Evolutionary conservation across 352 stramenopile genomes (phyloP).

Genomic region (Phytophthora syringae): DNA sequence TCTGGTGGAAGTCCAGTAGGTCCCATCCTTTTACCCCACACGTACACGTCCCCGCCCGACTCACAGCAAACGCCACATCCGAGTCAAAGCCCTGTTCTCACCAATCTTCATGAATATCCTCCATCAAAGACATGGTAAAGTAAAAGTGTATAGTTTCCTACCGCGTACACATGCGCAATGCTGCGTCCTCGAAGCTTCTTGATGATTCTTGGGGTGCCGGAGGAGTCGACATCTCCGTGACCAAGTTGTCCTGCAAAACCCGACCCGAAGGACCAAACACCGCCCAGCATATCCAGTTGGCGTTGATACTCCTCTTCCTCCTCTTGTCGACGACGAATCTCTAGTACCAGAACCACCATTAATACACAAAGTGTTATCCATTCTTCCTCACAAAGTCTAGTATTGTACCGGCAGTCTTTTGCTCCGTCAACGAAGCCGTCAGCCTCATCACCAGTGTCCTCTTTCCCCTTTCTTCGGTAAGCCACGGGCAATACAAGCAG

Average conservation of each 20-base stretch:
- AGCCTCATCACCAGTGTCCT: slow-evolving; percentile 60
- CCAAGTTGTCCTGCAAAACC: slow-evolving; percentile 75
- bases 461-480: slow-evolving; percentile 76
- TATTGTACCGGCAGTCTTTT: slow-evolving; percentile 55
- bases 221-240: slow-evolving; percentile 74
- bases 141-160: slow-evolving; percentile 38
- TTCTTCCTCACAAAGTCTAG: neutral
- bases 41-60: slow-evolving; percentile 72
- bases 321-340: slow-evolving; percentile 60
- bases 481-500: slow-evolving; percentile 72
- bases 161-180: slow-evolving; percentile 79
- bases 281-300: slow-evolving; percentile 81
- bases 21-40: slow-evolving; percentile 75
- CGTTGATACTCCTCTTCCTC: slow-evolving; percentile 75
- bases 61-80: slow-evolving; percentile 78
- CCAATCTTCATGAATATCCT: neutral
- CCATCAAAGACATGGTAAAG: neutral
- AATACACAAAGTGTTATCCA: neutral
- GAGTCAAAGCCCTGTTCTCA: slow-evolving; percentile 76
- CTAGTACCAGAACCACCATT: slow-evolving; percentile 28
- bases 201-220: slow-evolving; percentile 60
- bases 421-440: slow-evolving; percentile 62
- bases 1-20: slow-evolving; percentile 57
- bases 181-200: slow-evolving; percentile 69
- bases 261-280: slow-evolving; percentile 85